phyloP scores from a whole-genome alignment of 2,329 filamentous ascomycete genomes.

The Grosmannia huntii region DNA sequence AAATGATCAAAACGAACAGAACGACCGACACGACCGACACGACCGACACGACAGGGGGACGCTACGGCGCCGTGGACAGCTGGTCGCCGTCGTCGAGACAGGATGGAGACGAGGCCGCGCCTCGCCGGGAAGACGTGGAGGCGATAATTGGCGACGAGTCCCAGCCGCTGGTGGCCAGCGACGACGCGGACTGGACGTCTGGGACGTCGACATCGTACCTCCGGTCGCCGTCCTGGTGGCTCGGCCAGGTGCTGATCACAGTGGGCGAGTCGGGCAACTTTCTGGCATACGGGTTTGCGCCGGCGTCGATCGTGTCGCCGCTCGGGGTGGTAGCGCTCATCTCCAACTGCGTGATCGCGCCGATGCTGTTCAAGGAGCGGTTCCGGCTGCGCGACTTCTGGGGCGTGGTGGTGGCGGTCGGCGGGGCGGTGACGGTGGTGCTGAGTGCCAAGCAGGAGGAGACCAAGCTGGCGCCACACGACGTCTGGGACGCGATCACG shows the following conservation, averaged over 20 bases:
- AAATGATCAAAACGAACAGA: neutral
- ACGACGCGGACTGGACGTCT: conserved; percentile 16
- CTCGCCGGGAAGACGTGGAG: conserved; percentile 21
- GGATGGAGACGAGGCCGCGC: neutral
- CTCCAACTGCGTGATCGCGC: conserved; percentile 94
- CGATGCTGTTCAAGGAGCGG: conserved; percentile 80
- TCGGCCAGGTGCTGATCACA: conserved; percentile 83
- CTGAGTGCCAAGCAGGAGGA: conserved; percentile 82
- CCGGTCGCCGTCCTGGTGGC: conserved; percentile 91
- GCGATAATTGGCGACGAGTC: conserved; percentile 25
- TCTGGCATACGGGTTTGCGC: conserved; percentile 91
- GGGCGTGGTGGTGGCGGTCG: conserved; percentile 78
- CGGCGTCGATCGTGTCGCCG: conserved; percentile 92
- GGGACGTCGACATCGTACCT: conserved; percentile 52
- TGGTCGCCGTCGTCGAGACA: neutral
- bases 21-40: conserved; percentile 4
- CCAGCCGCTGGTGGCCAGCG: conserved; percentile 37
- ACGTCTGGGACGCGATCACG: conserved; percentile 82
- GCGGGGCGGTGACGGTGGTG: conserved; percentile 82
- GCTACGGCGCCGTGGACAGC: conserved; percentile 29
- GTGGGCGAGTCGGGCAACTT: conserved; percentile 94
- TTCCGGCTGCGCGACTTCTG: conserved; percentile 77
- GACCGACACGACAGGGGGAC: neutral
- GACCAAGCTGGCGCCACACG: conserved; percentile 77
- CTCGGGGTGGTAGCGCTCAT: conserved; percentile 93